phyloP scores from a whole-genome alignment of 805 yeast species.

The Saccharomycopsis fibuligera region DNA sequence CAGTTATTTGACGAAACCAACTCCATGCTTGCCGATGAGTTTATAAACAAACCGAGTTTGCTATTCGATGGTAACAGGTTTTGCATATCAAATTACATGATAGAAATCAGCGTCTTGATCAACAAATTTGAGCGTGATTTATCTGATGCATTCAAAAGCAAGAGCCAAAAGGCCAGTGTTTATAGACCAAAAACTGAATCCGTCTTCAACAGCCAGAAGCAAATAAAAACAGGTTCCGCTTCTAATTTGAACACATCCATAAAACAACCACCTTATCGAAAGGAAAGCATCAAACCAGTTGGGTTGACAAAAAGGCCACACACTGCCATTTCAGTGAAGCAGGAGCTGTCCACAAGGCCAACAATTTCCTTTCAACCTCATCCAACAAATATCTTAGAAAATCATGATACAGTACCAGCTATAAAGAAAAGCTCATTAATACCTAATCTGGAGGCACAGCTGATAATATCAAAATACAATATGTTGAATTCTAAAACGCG shows the following conservation, averaged over 20 bases:
- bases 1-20: constrained; percentile 33
- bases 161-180: background rate
- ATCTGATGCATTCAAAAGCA: constrained; percentile 22
- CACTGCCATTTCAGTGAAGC: too few relatives aligned
- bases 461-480: background rate
- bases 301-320: too few relatives aligned
- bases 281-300: too few relatives aligned
- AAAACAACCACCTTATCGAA: background rate
- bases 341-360: too few relatives aligned
- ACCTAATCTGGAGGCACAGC: too few relatives aligned
- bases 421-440: background rate
- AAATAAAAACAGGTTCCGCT: background rate
- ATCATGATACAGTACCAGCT: background rate
- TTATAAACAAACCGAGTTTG: constrained; percentile 25
- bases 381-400: background rate
- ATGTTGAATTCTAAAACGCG: background rate
- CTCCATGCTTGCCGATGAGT: constrained; percentile 31
- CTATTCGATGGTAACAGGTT: constrained; percentile 25
- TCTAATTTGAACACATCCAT: background rate
- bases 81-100: constrained; percentile 24
- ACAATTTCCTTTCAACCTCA: too few relatives aligned
- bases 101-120: constrained; percentile 30
- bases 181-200: background rate
- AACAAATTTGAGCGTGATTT: constrained; percentile 35
- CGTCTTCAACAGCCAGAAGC: too few relatives aligned